phyloP scores from a whole-genome alignment of 176 grass and related monocot species.

The maize (Zea mays) region DNA sequence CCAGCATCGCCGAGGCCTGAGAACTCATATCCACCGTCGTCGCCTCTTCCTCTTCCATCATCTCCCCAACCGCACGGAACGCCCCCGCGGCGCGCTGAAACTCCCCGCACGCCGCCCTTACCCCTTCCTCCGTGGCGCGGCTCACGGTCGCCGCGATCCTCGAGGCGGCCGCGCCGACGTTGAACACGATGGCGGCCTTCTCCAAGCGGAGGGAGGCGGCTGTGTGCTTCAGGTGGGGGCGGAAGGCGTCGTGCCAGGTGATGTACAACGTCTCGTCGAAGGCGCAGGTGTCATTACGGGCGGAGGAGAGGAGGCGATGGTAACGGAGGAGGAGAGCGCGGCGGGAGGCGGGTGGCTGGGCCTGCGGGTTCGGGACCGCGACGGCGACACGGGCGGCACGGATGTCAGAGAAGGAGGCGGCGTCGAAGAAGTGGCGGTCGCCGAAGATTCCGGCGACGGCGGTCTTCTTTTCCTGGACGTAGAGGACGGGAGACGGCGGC shows the following conservation, averaged over 20 bases:
- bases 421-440: slow-evolving; percentile 62
- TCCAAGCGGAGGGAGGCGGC: slow-evolving; percentile 59
- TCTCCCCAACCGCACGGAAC: slow-evolving; percentile 51
- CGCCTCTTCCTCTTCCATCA: slow-evolving; percentile 47
- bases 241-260: slow-evolving; percentile 85
- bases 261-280: slow-evolving; percentile 55
- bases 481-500: slow-evolving; percentile 49
- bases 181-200: slow-evolving; percentile 70
- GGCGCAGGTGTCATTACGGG: slow-evolving; percentile 53
- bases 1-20: slow-evolving; percentile 60
- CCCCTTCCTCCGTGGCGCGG: slow-evolving; percentile 44
- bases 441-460: slow-evolving; percentile 55
- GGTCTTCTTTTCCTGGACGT: slow-evolving; percentile 81
- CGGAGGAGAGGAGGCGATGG: slow-evolving; percentile 53
- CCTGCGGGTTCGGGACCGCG: slow-evolving; percentile 23
- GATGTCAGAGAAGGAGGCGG: slow-evolving; percentile 46
- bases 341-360: slow-evolving; percentile 36
- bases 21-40: slow-evolving; percentile 63
- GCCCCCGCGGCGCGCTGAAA: slow-evolving; percentile 70
- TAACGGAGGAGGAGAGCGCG: slow-evolving; percentile 60
- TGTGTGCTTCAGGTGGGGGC: slow-evolving; percentile 50
- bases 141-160: slow-evolving; percentile 53
- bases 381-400: slow-evolving; percentile 48
- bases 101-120: slow-evolving; percentile 55
- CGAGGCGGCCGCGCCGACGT: slow-evolving; percentile 59